A percentile compares a stretch with the other conserved stretches of the same genome.
These are phyloP conservation scores for Erythrophleum fordii DNA, from an alignment of 306 rosid genomes.

Conservation along the genomic window DNA sequence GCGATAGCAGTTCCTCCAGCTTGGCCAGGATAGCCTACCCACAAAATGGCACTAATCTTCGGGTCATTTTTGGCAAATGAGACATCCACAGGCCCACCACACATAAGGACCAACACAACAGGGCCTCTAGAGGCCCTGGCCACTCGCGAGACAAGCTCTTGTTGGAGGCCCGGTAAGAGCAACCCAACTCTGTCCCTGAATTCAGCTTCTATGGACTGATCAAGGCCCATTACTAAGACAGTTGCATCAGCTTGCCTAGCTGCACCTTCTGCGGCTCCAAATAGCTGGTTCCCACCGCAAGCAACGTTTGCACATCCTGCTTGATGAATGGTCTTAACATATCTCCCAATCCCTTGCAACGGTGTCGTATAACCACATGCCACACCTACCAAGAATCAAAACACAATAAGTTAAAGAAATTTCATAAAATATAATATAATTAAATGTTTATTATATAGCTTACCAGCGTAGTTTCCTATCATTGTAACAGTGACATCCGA, in stretches of 20 bases:
- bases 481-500: conserved; percentile 80
- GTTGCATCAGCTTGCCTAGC: conserved; percentile 72
- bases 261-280: conserved; percentile 61
- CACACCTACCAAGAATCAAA: conserved; percentile 49
- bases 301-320: conserved; percentile 62
- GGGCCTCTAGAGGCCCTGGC: conserved; percentile 75
- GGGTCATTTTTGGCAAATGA: conserved; percentile 70
- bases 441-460: background rate
- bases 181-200: conserved; percentile 57
- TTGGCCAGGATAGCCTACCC: conserved; percentile 85
- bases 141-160: conserved; percentile 68
- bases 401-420: background rate
- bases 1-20: conserved; percentile 77
- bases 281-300: conserved; percentile 51
- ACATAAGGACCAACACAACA: conserved; percentile 73
- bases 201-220: conserved; percentile 90
- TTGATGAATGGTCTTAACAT: conserved; percentile 63
- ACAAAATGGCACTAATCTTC: conserved; percentile 64
- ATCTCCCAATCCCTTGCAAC: conserved; percentile 79
- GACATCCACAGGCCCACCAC: conserved; percentile 89
- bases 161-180: conserved; percentile 75
- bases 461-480: conserved; percentile 95
- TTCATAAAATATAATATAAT: background rate
- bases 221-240: conserved; percentile 80
- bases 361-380: conserved; percentile 89